Evolutionary conservation across 306 rosid species (phyloP).

Genomic region (Vachellia pachyceras): DNA sequence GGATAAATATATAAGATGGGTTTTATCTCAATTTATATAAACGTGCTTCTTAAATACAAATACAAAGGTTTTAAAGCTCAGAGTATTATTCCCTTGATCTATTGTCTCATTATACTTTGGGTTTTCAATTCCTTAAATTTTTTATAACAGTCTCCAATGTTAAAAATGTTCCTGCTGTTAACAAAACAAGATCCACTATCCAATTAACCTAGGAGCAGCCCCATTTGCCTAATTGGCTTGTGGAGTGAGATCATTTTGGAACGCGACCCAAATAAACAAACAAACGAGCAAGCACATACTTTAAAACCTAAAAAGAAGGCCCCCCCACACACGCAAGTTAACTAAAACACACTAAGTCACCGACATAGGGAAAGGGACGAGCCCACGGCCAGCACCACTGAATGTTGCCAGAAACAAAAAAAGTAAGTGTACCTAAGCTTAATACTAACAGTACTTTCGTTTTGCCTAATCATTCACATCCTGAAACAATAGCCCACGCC

Average conservation of each 20-base stretch:
- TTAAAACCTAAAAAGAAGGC: background rate
- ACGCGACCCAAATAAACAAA: background rate
- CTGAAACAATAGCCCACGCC: background rate
- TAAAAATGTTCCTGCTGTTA: too few relatives aligned
- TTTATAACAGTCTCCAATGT: too few relatives aligned
- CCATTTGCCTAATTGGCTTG: too few relatives aligned
- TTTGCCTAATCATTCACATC: background rate
- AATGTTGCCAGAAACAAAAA: constrained; percentile 4
- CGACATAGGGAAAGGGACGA: background rate
- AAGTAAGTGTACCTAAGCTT: background rate
- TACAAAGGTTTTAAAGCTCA: too few relatives aligned
- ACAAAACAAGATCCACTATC: too few relatives aligned
- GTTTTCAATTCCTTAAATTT: too few relatives aligned
- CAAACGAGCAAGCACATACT: background rate
- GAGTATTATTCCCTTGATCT: too few relatives aligned
- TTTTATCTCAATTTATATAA: too few relatives aligned
- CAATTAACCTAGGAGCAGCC: too few relatives aligned
- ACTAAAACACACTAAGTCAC: background rate
- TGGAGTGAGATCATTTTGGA: background rate
- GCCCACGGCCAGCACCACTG: background rate
- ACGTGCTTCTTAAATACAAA: too few relatives aligned
- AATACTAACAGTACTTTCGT: background rate
- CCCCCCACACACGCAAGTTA: background rate
- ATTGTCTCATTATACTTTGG: too few relatives aligned
- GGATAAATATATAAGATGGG: too few relatives aligned